Percentiles rank a stretch among this genome's conserved stretches.
phyloP scores from a whole-genome alignment of 495 filamentous ascomycete species.

The Podospora tetraspora region DNA sequence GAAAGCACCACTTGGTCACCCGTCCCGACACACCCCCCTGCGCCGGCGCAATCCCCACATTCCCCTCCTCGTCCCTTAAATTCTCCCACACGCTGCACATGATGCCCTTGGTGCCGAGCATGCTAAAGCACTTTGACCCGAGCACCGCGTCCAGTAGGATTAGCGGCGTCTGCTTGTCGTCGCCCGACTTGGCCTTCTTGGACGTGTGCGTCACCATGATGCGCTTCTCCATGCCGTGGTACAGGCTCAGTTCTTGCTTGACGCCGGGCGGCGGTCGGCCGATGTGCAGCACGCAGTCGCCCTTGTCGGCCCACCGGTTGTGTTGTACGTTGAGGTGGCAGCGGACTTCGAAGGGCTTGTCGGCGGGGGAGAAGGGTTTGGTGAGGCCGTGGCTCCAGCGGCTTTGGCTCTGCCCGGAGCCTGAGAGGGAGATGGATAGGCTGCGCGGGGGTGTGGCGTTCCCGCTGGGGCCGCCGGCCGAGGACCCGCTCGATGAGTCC shows the following conservation, averaged over 20 bases:
- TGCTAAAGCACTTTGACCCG: slow-evolving; percentile 75
- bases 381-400: slow-evolving; percentile 46
- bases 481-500: slow-evolving; percentile 52
- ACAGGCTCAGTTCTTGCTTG: slow-evolving; percentile 44
- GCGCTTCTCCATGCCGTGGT: slow-evolving; percentile 68
- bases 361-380: slow-evolving; percentile 27
- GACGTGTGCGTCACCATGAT: slow-evolving; percentile 59
- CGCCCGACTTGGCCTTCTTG: slow-evolving; percentile 32
- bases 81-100: slow-evolving; percentile 85
- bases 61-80: slow-evolving; percentile 61
- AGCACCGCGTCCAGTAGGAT: slow-evolving; percentile 78
- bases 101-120: slow-evolving; percentile 76
- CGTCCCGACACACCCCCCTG: slow-evolving; percentile 68
- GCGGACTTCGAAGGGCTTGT: slow-evolving; percentile 60
- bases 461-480: slow-evolving; percentile 36
- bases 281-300: slow-evolving; percentile 75
- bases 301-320: slow-evolving; percentile 86
- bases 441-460: slow-evolving; percentile 52
- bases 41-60: slow-evolving; percentile 58
- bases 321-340: slow-evolving; percentile 72
- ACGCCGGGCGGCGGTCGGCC: slow-evolving; percentile 59
- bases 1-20: slow-evolving; percentile 78
- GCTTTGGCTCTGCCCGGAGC: slow-evolving; percentile 35
- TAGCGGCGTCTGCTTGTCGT: slow-evolving; percentile 50
- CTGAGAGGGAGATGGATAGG: slow-evolving; percentile 47